Base-by-base conservation (phyloP, 2,329 filamentous ascomycete genomes). In the Teratosphaeria pseudoeucalypti region DNA sequence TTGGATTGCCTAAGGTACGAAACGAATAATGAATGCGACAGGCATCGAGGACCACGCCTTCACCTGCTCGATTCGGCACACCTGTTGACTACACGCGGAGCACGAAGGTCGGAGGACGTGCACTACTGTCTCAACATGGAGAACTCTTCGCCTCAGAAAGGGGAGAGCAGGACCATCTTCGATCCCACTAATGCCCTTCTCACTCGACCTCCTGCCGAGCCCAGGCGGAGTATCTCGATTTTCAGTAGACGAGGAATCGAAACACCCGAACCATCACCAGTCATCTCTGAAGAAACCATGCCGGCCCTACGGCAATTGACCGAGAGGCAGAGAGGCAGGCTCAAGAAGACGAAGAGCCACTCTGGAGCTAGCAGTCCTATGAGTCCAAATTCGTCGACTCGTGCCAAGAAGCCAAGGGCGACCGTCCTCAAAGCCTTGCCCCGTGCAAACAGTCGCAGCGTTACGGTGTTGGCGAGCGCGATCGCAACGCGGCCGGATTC, bases 401-500 rank as follows among this genome's bases (percentile, higher is more conserved):
- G 55, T 26, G 6, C 55, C 14, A 37, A 52, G 29, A 61, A 57
- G 29, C 57, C 55, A 11, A 67, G 63, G 57, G 67, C 65, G 19
- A 72, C 70, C 1, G 60, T 72, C 7, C 63, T 73, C 27, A 68
- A 71, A 32, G 70, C 71, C 14, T 68, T 72, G 10, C 72, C 71
- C 19, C 63, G 63, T 27, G 63, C 65, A 2, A 63, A 62, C 56
- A 64, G 62, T 5, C 66, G 66, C n/a, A 58, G 63, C 9, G 69
- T 74, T 65, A 70, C 68, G 11, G 61, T 68, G 2, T 55, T 74
- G 32, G 71, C 74, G 57, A 64, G 68, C 54, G 68, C 67, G 54
- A 76, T 76, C 72, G 73, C 73, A 4, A 72, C 68, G 0, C 71
- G 71, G 29, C 73, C 73, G 37, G 76, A 76, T 62, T 67, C 75